Conservation (phyloP, 192 early-diverging fungal species). For the Gonapodya prolifera region DNA sequence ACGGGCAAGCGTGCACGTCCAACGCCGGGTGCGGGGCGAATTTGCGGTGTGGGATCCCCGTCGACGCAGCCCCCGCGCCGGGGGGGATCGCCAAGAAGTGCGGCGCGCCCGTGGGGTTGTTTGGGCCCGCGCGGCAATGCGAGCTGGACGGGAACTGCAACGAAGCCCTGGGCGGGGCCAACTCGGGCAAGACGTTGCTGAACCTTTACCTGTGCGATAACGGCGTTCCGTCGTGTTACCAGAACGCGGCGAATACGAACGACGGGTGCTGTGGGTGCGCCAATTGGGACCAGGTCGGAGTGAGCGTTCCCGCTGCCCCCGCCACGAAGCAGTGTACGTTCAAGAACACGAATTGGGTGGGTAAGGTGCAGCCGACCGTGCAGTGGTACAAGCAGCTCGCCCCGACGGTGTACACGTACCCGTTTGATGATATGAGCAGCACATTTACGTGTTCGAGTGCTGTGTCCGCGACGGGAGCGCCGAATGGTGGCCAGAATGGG, state of each 20-base stretch:
- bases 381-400: not conserved
- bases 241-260: not conserved
- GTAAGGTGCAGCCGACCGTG: not conserved
- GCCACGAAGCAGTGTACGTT: not conserved
- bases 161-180: not conserved
- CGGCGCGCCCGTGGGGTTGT: not conserved
- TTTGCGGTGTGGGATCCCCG: not conserved
- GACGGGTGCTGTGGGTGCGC: not conserved
- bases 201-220: not conserved
- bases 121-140: not conserved
- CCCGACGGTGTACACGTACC: not conserved
- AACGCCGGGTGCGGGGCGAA: not conserved
- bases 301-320: not conserved
- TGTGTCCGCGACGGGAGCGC: not conserved
- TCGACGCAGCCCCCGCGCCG: not conserved
- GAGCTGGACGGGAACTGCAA: not conserved
- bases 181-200: not conserved
- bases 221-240: not conserved
- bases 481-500: not conserved
- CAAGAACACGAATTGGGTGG: not conserved
- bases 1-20: not conserved
- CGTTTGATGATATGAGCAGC: not conserved
- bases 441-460: not conserved
- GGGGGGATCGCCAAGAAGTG: not conserved
- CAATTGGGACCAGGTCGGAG: not conserved